Conservation (phyloP, 2,329 filamentous ascomycete species). For the Claviceps sp. region DNA sequence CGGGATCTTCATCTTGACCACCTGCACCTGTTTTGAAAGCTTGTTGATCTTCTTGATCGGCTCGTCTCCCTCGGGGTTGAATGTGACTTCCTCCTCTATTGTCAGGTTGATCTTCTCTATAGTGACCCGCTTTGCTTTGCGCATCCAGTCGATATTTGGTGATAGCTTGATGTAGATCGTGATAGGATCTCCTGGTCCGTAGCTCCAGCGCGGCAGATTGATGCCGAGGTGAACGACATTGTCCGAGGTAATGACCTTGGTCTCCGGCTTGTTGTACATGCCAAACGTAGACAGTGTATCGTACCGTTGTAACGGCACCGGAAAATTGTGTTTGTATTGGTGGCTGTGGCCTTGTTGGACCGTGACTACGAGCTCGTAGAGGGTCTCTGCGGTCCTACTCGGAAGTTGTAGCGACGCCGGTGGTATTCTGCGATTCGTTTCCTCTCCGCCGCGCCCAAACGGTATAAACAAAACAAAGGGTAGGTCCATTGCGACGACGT, state of each 20-base stretch:
- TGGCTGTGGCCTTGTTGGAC: slow-evolving; percentile 80
- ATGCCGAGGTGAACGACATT: slow-evolving; percentile 86
- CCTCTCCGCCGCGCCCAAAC: slow-evolving; percentile 80
- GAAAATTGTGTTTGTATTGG: slow-evolving; percentile 83
- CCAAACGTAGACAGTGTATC: slow-evolving; percentile 96
- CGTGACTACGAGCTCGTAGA: slow-evolving; percentile 89
- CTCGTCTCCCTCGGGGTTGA: slow-evolving; percentile 93
- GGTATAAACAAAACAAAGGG: slow-evolving; percentile 97
- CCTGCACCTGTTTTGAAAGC: slow-evolving; percentile 70
- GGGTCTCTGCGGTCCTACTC: slow-evolving; percentile 91
- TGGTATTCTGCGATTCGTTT: slow-evolving; percentile 78
- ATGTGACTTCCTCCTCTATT: slow-evolving; percentile 98
- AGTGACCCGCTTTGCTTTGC: slow-evolving; percentile 79
- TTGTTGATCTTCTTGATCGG: slow-evolving; percentile 81
- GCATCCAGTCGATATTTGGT: slow-evolving; percentile 83
- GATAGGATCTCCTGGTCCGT: slow-evolving; percentile 87
- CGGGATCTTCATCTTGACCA: slow-evolving; percentile 71
- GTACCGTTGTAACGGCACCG: slow-evolving; percentile 82
- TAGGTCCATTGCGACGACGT: slow-evolving; percentile 87
- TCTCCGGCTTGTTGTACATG: slow-evolving; percentile 97
- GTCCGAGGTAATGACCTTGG: slow-evolving; percentile 72
- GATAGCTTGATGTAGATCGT: slow-evolving; percentile 91
- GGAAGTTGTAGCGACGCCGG: slow-evolving; percentile 84
- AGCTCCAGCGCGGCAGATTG: slow-evolving; percentile 88
- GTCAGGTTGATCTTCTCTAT: slow-evolving; percentile 88